These are phyloP conservation scores for Teunomyces cretensis DNA, from an alignment of 805 yeast species.

Conservation along the genomic window DNA sequence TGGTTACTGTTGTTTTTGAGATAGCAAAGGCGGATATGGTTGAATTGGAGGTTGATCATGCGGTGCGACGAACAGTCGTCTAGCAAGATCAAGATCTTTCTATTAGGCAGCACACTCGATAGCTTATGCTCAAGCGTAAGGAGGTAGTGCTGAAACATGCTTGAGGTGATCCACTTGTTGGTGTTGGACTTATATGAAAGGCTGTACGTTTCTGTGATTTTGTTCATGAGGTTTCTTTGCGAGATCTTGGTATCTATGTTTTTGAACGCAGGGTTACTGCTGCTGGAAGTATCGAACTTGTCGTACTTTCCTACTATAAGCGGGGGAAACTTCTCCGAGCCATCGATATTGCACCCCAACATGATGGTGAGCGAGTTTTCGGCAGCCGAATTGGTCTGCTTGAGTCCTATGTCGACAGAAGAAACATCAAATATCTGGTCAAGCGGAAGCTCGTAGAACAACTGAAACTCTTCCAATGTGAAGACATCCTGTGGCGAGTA, in stretches of 20 bases:
- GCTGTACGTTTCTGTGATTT: slow-evolving; percentile 50
- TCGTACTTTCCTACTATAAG: slow-evolving; percentile 60
- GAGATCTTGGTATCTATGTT: slow-evolving; percentile 9
- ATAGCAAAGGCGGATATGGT: slow-evolving; percentile 34
- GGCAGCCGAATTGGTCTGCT: slow-evolving; percentile 35
- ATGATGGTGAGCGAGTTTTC: slow-evolving; percentile 52
- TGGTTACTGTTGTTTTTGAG: slow-evolving; percentile 39
- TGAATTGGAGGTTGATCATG: slow-evolving; percentile 42
- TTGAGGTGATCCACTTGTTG: slow-evolving; percentile 63
- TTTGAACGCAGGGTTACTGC: slow-evolving; percentile 21
- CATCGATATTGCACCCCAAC: slow-evolving; percentile 63
- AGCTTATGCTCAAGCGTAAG: slow-evolving; percentile 59
- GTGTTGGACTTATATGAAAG: slow-evolving; percentile 58
- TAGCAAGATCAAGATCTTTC: slow-evolving; percentile 55
- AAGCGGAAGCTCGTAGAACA: slow-evolving; percentile 59
- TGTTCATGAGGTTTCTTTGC: slow-evolving; percentile 20
- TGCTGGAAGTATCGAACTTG: slow-evolving; percentile 33
- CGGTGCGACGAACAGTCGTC: slow-evolving; percentile 67
- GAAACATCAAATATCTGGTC: slow-evolving; percentile 54
- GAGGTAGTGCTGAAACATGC: slow-evolving; percentile 62
- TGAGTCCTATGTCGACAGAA: slow-evolving; percentile 42
- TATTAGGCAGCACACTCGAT: slow-evolving; percentile 36
- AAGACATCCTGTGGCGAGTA: slow-evolving; percentile 54
- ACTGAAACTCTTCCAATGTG: slow-evolving; percentile 59
- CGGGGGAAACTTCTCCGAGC: slow-evolving; percentile 61